phyloP scores from a whole-genome alignment of 352 stramenopile genomes.

The Phytophthora megakarya region DNA sequence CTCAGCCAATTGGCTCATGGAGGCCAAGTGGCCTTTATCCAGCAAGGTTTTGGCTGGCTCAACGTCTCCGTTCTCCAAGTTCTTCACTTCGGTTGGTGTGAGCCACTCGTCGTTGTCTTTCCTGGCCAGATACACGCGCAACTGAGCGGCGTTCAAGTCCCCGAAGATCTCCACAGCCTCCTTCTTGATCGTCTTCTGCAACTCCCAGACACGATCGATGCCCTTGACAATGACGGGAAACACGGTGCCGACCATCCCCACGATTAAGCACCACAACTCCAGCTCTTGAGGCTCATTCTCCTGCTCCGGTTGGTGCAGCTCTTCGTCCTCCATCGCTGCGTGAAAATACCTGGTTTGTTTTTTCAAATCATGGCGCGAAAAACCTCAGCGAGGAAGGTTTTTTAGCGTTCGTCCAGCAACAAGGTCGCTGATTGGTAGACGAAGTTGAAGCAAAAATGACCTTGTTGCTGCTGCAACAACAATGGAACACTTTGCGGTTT shows the following conservation, averaged over 20 bases:
- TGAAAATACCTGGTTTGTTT: conserved; percentile 1
- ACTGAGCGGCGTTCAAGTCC: conserved; percentile 31
- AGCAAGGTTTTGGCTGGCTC: conserved; percentile 11
- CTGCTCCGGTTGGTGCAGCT: conserved; percentile 12
- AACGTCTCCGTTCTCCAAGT: conserved; percentile 26
- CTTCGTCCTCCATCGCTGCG: conserved; percentile 12
- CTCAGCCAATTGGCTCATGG: conserved; percentile 25
- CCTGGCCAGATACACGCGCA: conserved; percentile 27
- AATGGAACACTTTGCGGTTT: too few species aligned
- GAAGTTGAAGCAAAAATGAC: neutral
- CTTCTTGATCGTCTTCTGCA: conserved; percentile 36
- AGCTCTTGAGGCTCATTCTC: conserved; percentile 14
- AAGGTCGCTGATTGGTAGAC: neutral
- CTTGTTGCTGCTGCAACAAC: too few species aligned
- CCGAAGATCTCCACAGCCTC: conserved; percentile 34
- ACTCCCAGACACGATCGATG: conserved; percentile 30
- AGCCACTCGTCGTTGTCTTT: conserved; percentile 27
- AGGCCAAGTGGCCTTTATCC: conserved; percentile 22
- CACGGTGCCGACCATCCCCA: conserved; percentile 35
- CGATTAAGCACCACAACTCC: conserved; percentile 35
- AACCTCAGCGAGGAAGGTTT: conserved; percentile 1
- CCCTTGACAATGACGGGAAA: conserved; percentile 27
- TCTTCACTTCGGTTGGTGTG: conserved; percentile 16
- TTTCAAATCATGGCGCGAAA: conserved; percentile 15
- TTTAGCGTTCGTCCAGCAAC: neutral